Base-by-base conservation (phyloP, 176 grass and related monocot species). In the Oryza rufipogon region DNA sequence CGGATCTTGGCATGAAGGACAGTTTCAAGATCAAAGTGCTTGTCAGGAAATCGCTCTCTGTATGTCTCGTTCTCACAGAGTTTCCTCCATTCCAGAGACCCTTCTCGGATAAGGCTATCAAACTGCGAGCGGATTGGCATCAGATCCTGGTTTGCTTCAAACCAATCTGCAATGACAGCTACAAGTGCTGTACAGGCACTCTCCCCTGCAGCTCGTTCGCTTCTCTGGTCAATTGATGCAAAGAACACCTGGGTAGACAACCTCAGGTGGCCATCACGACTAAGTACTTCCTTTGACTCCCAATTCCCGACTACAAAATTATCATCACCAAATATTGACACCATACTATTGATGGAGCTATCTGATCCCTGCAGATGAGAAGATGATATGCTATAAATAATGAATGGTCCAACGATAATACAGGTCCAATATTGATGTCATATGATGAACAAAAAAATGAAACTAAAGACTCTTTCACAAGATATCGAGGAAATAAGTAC, bases 21-120 rank as follows among this genome's bases (percentile, higher is more conserved):
- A 9, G 96, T 99, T 38, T 99, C 96, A 81, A 99, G 96, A 79
- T 99, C 96, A 81, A 99, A 99, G 56, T 99, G 96, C 74, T 93
- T 95, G 64, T 99, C 96, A 1, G 93, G 88, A 70, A 99, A 99
- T 23, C 46, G 80, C 23, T 99, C 86, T 68, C 79, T 79, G n/a
- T 96, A 96, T 7, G 61, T 82, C 76, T 92, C 84, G 6, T 96
- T 95, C 66, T 95, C 84, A n/a, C 88, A 99, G 4, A 99, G 93
- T 49, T 90, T 99, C 51, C 96, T 93, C 96, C 96, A 99, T 80
- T 94, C 91, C 23, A 96, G 81, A 32, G 96, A 99, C 7, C 96
- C 96, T 82, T 99, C 93, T 33, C 93, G 89, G 78, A 99, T 99
- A 46, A 99, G 89, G 67, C 79, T 92, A 64, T 99, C 96, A 45